Conservation (phyloP, 768 basidiomycete genomes). For the Lactarius sanguifluus region DNA sequence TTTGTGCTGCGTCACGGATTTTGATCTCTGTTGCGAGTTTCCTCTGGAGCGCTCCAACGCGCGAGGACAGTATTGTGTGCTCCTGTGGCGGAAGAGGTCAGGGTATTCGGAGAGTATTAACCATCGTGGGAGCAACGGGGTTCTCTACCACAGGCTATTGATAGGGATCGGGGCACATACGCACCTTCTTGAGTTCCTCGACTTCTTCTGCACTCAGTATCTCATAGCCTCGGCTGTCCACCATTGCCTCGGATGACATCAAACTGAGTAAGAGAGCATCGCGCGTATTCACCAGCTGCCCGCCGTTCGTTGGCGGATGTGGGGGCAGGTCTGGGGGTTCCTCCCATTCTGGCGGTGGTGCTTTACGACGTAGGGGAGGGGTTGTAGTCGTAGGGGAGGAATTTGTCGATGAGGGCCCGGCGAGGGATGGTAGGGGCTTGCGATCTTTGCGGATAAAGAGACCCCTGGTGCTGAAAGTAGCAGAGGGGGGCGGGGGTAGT, state of each 20-base stretch:
- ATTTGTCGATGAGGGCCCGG: slow-evolving; percentile 35
- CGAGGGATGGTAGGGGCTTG: slow-evolving; percentile 31
- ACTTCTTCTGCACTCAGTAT: slow-evolving; percentile 74
- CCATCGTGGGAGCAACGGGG: too few relatives aligned
- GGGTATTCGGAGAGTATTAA: not conserved
- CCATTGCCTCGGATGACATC: slow-evolving; percentile 88
- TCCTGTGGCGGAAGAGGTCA: slow-evolving; percentile 51
- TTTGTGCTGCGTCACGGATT: slow-evolving; percentile 83
- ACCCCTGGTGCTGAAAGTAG: slow-evolving; percentile 9
- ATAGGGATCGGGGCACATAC: slow-evolving; percentile 43
- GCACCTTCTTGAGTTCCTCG: slow-evolving; percentile 67
- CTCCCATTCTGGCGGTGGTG: slow-evolving; percentile 15
- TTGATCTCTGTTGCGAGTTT: slow-evolving; percentile 81
- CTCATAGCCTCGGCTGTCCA: slow-evolving; percentile 83
- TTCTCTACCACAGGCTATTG: not conserved
- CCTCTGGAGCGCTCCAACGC: slow-evolving; percentile 63
- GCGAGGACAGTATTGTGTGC: slow-evolving; percentile 63
- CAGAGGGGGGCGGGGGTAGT: slow-evolving; percentile 22
- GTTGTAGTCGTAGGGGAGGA: slow-evolving; percentile 21
- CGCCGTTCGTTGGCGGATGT: slow-evolving; percentile 5
- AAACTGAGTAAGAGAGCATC: slow-evolving; percentile 89
- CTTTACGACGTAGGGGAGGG: slow-evolving; percentile 19
- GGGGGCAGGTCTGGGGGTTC: not conserved
- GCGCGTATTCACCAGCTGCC: slow-evolving; percentile 49
- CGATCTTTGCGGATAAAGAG: slow-evolving; percentile 32